Base-by-base conservation (phyloP, 371 early-diverging fungal genomes). In the Rhizopus microsporus region DNA sequence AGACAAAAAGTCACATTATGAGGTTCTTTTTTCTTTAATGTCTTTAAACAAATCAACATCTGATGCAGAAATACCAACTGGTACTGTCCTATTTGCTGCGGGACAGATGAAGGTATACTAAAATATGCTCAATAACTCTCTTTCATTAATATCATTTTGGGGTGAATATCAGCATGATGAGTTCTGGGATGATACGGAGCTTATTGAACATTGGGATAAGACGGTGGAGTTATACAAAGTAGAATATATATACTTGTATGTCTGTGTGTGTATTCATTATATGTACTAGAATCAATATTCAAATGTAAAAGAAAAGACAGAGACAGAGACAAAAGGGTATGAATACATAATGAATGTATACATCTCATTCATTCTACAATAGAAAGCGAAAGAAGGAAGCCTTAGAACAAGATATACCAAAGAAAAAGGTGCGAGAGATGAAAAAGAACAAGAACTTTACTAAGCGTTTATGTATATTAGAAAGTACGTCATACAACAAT, bases 121-220 rank as follows among this genome's bases (percentile, higher is more conserved):
- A 10, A 10, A 29, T 6, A 12, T 8, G 15, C 6, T 16, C 0
- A 2, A 40, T 3, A 32, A 0, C 5, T 2, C 32, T 5, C 7
- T 17, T 43, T 34, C 31, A 8, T 17, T 35, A n/a, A 8, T 49
- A 13, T 13, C 15, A 9, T 35, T 49, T 17, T 16, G 33, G 13
- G 1, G 29, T 46, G 29, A 7, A 29, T n/a, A 29, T 30, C 54
- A 67, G 63, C 31, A 59, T 48, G 40, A 49, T 3, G 60, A 63
- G 48, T 45, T 48, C 12, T 68, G 68, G 68, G 68, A 68, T 46
- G 68, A 68, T 35, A 49, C 63, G 3, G 68, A 68, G 23, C 39
- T 68, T 16, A 68, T 68, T 50, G 68, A 59, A 4, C 68, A 68
- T 32, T 68, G 68, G 68, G 68, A 68, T 17, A 54, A 23, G 47